Evolutionary conservation across 352 stramenopile species (phyloP), one percentile per base, ranked within the genome.

Genomic region (Phytophthora lateralis): DNA sequence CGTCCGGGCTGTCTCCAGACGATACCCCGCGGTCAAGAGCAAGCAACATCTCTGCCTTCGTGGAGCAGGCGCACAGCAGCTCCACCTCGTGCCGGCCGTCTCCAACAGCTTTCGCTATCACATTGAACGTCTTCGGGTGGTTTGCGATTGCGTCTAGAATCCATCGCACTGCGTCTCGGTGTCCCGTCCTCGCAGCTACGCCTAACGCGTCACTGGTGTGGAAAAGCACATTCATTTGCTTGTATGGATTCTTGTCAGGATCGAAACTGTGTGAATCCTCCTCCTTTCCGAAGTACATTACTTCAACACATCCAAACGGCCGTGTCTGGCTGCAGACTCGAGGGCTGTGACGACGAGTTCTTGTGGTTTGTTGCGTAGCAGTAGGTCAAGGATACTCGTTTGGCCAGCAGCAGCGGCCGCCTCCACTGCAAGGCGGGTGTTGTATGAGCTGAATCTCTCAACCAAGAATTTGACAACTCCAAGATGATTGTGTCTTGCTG

Each of bases 211-310:
- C 14, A 14, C 35, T 41, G 6, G 35, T 14, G 14, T 18, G 14
- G 35, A 20, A 41, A 18, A 41, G 11, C 14, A 18, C 14, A 14
- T 41, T 18, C 6, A 41, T 18, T 18, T 18, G 11, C 35, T n/a
- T 18, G 35, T 17, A 41, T 18, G 11, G 35, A 7, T 20, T 41
- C 35, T 41, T 14, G 35, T 41, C 35, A 11, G 6, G 1, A 18
- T 41, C 35, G 4, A 9, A n/a, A 41, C 4, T 14, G 3, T 8
- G 35, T 6, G 35, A 41, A 41, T 41, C 35, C 3, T 20, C 14
- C 10, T 41, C 35, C 35, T 41, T 41, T 41, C 35, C 35, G 14
- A 41, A 41, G 35, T 41, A 41, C n/a, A n/a, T n/a, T n/a, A n/a
- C 35, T 5, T 6, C 35, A 41, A 18, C 35, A 20, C 35, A 18